These are phyloP conservation scores for Ogataea saltuana DNA, from an alignment of 805 yeast species.

Conservation along the genomic window DNA sequence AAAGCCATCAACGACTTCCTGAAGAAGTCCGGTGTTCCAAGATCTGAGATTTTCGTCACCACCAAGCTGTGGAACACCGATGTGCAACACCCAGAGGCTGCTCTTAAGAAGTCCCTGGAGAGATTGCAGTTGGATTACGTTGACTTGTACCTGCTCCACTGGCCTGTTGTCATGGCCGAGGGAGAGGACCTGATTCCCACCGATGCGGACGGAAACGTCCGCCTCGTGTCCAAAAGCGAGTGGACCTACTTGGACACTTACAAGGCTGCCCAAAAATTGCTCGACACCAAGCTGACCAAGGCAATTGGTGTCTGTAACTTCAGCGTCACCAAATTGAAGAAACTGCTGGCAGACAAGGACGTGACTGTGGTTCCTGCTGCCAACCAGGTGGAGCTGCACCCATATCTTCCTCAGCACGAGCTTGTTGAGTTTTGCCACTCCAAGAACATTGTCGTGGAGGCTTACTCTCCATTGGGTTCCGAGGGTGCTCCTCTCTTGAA, in stretches of 20 bases:
- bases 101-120: conserved; percentile 50
- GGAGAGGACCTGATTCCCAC: conserved; percentile 38
- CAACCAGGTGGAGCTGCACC: conserved; percentile 79
- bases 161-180: conserved; percentile 53
- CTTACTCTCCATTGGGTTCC: conserved; percentile 79
- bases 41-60: conserved; percentile 58
- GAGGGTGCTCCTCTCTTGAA: conserved; percentile 53
- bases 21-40: conserved; percentile 35
- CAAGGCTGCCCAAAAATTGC: conserved; percentile 60
- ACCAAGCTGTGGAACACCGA: conserved; percentile 58
- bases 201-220: conserved; percentile 37
- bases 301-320: conserved; percentile 82
- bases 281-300: conserved; percentile 50
- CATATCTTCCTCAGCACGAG: conserved; percentile 65
- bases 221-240: conserved; percentile 29
- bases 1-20: conserved; percentile 47
- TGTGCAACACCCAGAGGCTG: conserved; percentile 41
- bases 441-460: conserved; percentile 62
- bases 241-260: conserved; percentile 56
- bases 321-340: conserved; percentile 52
- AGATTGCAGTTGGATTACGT: conserved; percentile 58
- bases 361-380: conserved; percentile 62
- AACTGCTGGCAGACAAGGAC: conserved; percentile 48
- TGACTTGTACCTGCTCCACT: conserved; percentile 65
- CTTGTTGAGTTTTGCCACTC: conserved; percentile 52